Evolutionary conservation across 345 rosid genomes (phyloP).

Genomic region (Eucalyptus curtisii): DNA sequence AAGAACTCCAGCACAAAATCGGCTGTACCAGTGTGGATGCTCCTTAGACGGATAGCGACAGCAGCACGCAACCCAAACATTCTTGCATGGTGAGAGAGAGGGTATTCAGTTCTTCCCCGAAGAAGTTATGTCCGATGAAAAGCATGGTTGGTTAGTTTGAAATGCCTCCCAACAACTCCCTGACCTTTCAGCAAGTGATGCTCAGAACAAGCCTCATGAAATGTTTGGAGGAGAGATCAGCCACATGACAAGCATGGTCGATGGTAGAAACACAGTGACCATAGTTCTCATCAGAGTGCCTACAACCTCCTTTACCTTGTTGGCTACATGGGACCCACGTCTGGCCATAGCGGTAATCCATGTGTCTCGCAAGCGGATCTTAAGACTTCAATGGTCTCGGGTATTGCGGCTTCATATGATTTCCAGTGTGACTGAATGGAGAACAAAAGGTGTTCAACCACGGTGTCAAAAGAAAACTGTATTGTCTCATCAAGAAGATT

Average conservation of each 20-base stretch:
- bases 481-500: not conserved
- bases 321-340: conserved; percentile 74
- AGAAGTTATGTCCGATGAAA: conserved; percentile 53
- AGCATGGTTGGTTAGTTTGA: conserved; percentile 84
- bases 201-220: conserved; percentile 92
- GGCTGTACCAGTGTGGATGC: conserved; percentile 45
- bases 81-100: conserved; percentile 92
- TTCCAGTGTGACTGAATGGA: conserved; percentile 29
- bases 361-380: conserved; percentile 71
- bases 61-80: conserved; percentile 69
- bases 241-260: conserved; percentile 60
- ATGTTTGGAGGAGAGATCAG: conserved; percentile 35
- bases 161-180: conserved; percentile 87
- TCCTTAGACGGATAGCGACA: conserved; percentile 77
- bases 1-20: conserved; percentile 94
- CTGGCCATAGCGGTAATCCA: conserved; percentile 70
- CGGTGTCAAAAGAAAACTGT: not conserved
- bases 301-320: conserved; percentile 73
- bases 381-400: conserved; percentile 66
- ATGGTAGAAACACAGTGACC: conserved; percentile 65
- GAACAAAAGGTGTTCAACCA: not conserved
- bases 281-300: conserved; percentile 72
- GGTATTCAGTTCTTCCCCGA: conserved; percentile 58
- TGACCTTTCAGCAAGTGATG: conserved; percentile 90
- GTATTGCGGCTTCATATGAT: conserved; percentile 59